Evolutionary conservation across 1,284 basidiomycete species (phyloP).

Genomic region (Crucibulum parvulum): DNA sequence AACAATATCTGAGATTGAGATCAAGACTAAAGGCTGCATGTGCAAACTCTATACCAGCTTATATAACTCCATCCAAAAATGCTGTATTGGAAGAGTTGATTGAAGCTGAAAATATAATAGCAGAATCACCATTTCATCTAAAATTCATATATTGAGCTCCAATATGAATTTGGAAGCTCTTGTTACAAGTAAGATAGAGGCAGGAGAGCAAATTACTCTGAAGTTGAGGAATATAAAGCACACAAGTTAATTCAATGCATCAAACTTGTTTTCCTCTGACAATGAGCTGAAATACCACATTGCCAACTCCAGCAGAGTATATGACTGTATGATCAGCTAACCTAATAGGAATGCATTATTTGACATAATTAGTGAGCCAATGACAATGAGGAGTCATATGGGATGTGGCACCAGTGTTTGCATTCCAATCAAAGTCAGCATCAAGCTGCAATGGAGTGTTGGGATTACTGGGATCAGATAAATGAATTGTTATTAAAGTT

Average conservation of each 20-base stretch:
- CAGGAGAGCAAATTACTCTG: constrained; percentile 36
- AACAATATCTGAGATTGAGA: no score
- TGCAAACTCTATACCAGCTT: background rate
- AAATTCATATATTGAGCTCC: constrained; percentile 8
- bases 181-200: constrained; percentile 19
- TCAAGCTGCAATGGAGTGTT: no score
- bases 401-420: no score
- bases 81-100: background rate
- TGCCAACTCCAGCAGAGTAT: constrained; percentile 33
- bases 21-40: background rate
- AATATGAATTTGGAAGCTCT: constrained; percentile 11
- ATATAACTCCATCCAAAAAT: constrained; percentile 1
- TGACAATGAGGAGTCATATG: no score
- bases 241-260: constrained; percentile 31
- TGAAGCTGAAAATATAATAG: constrained; percentile 1
- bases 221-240: constrained; percentile 40
- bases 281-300: constrained; percentile 34
- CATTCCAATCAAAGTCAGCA: no score
- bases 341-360: no score
- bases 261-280: constrained; percentile 13
- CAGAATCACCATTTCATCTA: background rate
- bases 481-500: no score
- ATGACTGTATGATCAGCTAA: constrained; percentile 18
- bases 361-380: no score
- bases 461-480: no score